A percentile compares a stretch with the other conserved stretches of the same genome.
These are phyloP conservation scores for Lodderomyces orthopsilosis DNA, from an alignment of 1,139 yeast species.

Conservation along the genomic window DNA sequence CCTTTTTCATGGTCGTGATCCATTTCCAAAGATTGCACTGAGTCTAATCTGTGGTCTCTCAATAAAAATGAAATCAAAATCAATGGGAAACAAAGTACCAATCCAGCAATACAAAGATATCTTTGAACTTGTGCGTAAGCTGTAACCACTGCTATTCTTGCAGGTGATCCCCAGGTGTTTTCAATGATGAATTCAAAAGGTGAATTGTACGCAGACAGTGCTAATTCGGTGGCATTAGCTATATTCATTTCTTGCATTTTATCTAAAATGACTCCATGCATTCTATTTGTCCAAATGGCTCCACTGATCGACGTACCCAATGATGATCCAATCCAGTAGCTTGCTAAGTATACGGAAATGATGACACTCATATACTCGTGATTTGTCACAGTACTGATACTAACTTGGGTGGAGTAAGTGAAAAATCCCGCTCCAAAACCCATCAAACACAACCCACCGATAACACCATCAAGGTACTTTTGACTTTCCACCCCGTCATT, in stretches of 20 bases:
- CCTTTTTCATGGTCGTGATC: slow-evolving; percentile 23
- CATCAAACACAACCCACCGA: slow-evolving; percentile 62
- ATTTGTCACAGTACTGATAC: slow-evolving; percentile 59
- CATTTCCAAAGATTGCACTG: slow-evolving; percentile 36
- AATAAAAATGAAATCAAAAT: slow-evolving; percentile 47
- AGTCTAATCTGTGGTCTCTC: slow-evolving; percentile 51
- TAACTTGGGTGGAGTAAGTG: slow-evolving; percentile 64
- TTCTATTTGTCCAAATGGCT: slow-evolving; percentile 56
- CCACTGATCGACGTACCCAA: slow-evolving; percentile 56
- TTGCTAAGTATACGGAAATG: slow-evolving; percentile 52
- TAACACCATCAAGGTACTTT: slow-evolving; percentile 47
- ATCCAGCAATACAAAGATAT: slow-evolving; percentile 55
- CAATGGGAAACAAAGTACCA: slow-evolving; percentile 53
- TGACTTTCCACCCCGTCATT: slow-evolving; percentile 22
- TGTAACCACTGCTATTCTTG: slow-evolving; percentile 52
- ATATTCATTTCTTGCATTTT: slow-evolving; percentile 17
- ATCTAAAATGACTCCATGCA: slow-evolving; percentile 15
- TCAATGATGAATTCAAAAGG: slow-evolving; percentile 48
- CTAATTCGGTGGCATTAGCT: slow-evolving; percentile 22
- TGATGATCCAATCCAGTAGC: slow-evolving; percentile 62
- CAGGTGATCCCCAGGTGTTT: slow-evolving; percentile 60
- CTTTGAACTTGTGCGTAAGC: slow-evolving; percentile 62
- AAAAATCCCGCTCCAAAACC: slow-evolving; percentile 76
- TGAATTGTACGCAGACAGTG: slow-evolving; percentile 47
- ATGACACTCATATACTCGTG: slow-evolving; percentile 67